Evolutionary conservation across 2,329 filamentous ascomycete genomes (phyloP), one percentile per base, ranked within the genome.

Genomic region (Pestalotiopsis sp.): DNA sequence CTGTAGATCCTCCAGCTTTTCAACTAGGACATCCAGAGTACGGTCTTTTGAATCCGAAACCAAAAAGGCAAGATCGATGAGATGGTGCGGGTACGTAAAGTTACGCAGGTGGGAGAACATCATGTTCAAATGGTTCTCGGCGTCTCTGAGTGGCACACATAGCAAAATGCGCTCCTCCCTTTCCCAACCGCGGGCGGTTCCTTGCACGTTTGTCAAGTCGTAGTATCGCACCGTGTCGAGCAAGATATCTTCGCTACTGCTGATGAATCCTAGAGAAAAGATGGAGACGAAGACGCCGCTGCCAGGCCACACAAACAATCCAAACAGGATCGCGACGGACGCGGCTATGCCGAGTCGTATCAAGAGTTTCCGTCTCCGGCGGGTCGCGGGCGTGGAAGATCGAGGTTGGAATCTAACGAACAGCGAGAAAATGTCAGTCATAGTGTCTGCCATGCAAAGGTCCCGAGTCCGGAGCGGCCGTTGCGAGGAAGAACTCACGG

Each of bases 101-200:
- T 99, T 99, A 74, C 91, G 91, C 69, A 99, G 86, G 79, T 99
- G 97, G n/a, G 92, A 92, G 83, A 99, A 99, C 87, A 99, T 98
- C 95, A 99, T 98, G 70, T 92, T 89, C 63, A 99, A 83, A 85
- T 99, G 96, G 31, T 93, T 87, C 77, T 97, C 91, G 60, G 96
- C 96, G 80, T 99, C 97, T 80, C 96, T 90, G 67, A 99, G 88
- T 59, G 96, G 96, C 17, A 97, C 96, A 80, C 96, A 98, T 68
- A 99, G 88, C 39, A 99, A 86, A 73, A 99, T 97, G 72, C 96
- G 90, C 83, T 99, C 96, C 79, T 97, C 96, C 69, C 94, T 88
- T 81, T 98, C 95, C 96, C 96, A 99, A 5, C 96, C 97, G 72
- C 93, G 91, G 66, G 93, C 93, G 7, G 94, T 96, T 60, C 96